Percentiles rank a stretch among this genome's conserved stretches.
These are phyloP conservation scores for Glarea lozoyensis DNA, from an alignment of 495 filamentous ascomycete species.

Conservation along the genomic window DNA sequence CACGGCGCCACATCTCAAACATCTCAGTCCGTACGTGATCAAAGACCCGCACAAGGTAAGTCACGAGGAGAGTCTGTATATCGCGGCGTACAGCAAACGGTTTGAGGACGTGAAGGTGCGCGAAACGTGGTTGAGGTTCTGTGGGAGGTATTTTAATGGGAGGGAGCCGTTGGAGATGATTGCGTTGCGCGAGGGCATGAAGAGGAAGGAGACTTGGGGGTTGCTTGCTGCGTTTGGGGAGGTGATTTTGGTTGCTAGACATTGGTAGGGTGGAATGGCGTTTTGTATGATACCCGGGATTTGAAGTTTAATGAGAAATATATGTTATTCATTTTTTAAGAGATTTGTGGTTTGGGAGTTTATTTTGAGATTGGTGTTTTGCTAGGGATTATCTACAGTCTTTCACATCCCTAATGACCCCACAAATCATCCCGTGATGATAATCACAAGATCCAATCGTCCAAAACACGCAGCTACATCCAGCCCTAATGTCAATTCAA, in stretches of 20 bases:
- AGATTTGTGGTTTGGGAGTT: too few species aligned
- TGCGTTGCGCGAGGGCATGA: constrained; percentile 68
- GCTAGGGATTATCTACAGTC: too few species aligned
- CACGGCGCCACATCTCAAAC: constrained; percentile 34
- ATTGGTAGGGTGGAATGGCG: constrained; percentile 38
- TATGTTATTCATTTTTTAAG: too few species aligned
- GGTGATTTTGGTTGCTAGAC: constrained; percentile 42
- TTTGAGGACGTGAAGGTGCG: constrained; percentile 32
- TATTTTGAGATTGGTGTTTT: too few species aligned
- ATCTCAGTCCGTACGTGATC: constrained; percentile 40
- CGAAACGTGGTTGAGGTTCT: constrained; percentile 41
- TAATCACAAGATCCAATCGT: too few species aligned
- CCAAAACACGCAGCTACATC: too few species aligned
- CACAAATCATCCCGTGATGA: too few species aligned
- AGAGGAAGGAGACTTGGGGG: constrained; percentile 71
- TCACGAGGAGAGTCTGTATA: constrained; percentile 60
- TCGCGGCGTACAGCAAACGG: constrained; percentile 59
- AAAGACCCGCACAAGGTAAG: constrained; percentile 46
- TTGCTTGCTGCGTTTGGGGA: constrained; percentile 55
- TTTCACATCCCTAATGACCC: too few species aligned
- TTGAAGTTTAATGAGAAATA: not conserved
- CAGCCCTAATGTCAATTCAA: too few species aligned
- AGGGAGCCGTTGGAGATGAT: constrained; percentile 81
- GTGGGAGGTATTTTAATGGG: constrained; percentile 82
- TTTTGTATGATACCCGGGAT: not conserved